Evolutionary conservation across 2,329 filamentous ascomycete species (phyloP).

Genomic region (Aspergillus oerlinghausenensis): DNA sequence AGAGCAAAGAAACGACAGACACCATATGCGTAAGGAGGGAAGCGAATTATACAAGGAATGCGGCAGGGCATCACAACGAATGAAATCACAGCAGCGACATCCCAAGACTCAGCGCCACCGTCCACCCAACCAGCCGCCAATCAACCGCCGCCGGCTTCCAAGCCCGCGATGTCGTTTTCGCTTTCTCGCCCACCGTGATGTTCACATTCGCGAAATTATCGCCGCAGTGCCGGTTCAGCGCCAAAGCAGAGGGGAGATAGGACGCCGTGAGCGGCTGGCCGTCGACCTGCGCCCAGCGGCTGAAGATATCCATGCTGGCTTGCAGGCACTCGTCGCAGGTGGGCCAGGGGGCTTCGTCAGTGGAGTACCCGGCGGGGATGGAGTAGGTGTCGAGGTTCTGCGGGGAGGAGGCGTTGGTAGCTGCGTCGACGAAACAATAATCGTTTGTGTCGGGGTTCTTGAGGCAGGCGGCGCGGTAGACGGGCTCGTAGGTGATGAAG

Average conservation of each 20-base stretch:
- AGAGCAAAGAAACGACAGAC: background rate
- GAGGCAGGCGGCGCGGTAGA: constrained; percentile 79
- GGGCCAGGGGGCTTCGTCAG: constrained; percentile 65
- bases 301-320: constrained; percentile 78
- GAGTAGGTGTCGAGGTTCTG: constrained; percentile 80
- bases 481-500: constrained; percentile 68
- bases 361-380: constrained; percentile 68
- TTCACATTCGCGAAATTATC: constrained; percentile 50
- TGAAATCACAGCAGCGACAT: background rate
- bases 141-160: background rate
- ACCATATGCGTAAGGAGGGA: background rate
- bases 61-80: background rate
- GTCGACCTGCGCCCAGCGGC: constrained; percentile 61
- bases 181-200: constrained; percentile 28
- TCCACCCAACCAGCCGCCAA: constrained; percentile 2
- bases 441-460: constrained; percentile 59
- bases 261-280: constrained; percentile 62
- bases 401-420: constrained; percentile 67
- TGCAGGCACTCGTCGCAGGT: constrained; percentile 72
- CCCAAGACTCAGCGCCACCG: constrained; percentile 7
- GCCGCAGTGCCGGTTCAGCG: constrained; percentile 65
- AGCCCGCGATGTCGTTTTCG: constrained; percentile 1
- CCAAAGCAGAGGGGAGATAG: constrained; percentile 66
- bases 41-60: background rate
- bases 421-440: constrained; percentile 78